Percentiles rank a stretch among this genome's conserved stretches.
These are phyloP conservation scores for Cucurbitaria berberidis DNA, from an alignment of 2,329 filamentous ascomycete species.

Conservation along the genomic window DNA sequence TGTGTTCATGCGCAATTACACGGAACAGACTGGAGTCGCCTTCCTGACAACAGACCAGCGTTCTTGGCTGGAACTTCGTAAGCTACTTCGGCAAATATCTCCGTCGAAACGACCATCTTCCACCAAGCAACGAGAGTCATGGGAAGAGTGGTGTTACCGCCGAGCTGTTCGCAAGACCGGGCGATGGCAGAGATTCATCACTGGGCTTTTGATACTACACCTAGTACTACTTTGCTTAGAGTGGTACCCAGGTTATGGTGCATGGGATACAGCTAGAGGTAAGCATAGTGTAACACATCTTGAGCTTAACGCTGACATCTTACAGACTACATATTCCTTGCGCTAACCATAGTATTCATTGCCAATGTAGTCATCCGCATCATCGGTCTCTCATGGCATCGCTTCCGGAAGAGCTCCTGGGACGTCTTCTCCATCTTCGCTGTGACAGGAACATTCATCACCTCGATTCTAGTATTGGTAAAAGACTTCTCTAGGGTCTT, in stretches of 20 bases:
- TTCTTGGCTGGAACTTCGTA: conserved; percentile 94
- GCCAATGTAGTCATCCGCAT: conserved; percentile 84
- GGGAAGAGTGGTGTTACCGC: conserved; percentile 95
- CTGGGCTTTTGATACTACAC: conserved; percentile 79
- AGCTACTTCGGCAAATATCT: conserved; percentile 88
- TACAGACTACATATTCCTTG: conserved; percentile 74
- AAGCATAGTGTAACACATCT: conserved; percentile 12
- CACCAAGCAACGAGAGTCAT: conserved; percentile 71
- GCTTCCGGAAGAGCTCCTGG: conserved; percentile 93
- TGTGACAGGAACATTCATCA: conserved; percentile 80
- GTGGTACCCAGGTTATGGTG: conserved; percentile 74
- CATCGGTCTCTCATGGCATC: conserved; percentile 85
- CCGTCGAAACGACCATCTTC: conserved; percentile 90
- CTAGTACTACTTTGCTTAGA: conserved; percentile 83
- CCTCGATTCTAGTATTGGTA: conserved; percentile 76
- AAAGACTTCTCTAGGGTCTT: conserved; percentile 65
- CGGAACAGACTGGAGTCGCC: conserved; percentile 95
- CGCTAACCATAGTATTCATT: conserved; percentile 81
- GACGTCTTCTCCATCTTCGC: conserved; percentile 86
- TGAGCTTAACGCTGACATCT: conserved; percentile 23
- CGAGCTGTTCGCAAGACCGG: conserved; percentile 93
- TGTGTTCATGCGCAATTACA: conserved; percentile 99
- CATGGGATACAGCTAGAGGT: conserved; percentile 73
- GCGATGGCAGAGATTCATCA: conserved; percentile 85
- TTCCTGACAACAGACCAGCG: conserved; percentile 95